Evolutionary conservation across 2,329 filamentous ascomycete genomes (phyloP), one percentile per base, ranked within the genome.

Genomic region (Colletotrichum simmondsii): DNA sequence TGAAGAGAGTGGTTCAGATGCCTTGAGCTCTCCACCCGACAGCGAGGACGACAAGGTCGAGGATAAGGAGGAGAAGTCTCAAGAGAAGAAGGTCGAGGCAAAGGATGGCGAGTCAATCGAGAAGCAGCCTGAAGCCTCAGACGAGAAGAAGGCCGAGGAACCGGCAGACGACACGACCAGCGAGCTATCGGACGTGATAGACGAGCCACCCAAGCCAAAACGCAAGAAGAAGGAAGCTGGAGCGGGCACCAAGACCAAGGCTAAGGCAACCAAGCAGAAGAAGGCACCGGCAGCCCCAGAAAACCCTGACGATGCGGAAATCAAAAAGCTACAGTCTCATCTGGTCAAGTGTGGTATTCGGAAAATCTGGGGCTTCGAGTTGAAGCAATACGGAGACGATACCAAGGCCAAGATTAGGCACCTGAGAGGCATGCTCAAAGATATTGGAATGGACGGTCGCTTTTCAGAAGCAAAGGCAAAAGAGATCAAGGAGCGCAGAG

Each of bases 291-390:
- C 74, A 26, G 81, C 80, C 22, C 88, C 92, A 0, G 90, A 94
- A 75, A 89, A 95, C 75, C 90, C 92, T 0, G 89, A 95, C 73
- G 91, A 94, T 72, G 91, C 90, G 4, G 94, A 97, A 80, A 93
- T 98, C 80, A 98, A 98, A 82, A 93, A 92, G 61, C 87, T 98
- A 4, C 96, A 98, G 83, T 90, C 91, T 10, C 95, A 96, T 82
- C 89, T 99, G 7, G 84, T 92, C 58, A 98, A 98, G 82, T 99
- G 96, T 78, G 96, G 96, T 35, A 91, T 98, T 68, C 93, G 95
- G 65, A 98, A 98, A 80, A 90, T 98, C 74, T 99, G 97, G 96
- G 90, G 89, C 62, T 91, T 93, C 75, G 95, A 98, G 82, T 88
- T 99, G 32, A 94, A 94, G 80, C 86, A 91, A 67, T 95, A 90